phyloP scores from a whole-genome alignment of 2,329 filamentous ascomycete genomes.

The Boeremia lycopersici region DNA sequence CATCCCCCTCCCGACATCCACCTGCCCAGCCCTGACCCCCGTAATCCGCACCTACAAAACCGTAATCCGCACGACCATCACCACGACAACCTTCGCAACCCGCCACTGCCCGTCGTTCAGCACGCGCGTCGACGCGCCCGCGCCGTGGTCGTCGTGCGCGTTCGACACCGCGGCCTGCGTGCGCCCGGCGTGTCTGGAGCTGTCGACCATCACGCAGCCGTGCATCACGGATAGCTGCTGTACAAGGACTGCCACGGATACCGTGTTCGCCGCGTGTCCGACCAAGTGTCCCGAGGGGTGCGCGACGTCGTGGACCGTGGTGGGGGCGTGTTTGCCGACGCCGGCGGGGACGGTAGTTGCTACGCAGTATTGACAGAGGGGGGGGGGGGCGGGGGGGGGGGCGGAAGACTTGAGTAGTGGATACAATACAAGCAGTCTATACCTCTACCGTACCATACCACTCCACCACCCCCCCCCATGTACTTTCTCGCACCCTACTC shows the following conservation, averaged over 20 bases:
- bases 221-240: constrained; percentile 24
- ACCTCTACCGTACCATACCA: neutral
- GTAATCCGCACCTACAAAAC: constrained; percentile 14
- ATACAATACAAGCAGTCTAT: neutral
- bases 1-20: constrained; percentile 1
- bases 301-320: constrained; percentile 22
- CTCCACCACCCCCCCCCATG: neutral
- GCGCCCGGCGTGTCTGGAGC: constrained; percentile 10
- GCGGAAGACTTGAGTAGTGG: too few relatives aligned
- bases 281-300: constrained; percentile 22
- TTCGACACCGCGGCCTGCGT: constrained; percentile 21
- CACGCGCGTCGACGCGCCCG: constrained; percentile 21
- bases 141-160: constrained; percentile 21
- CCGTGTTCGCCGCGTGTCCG: constrained; percentile 20
- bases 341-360: neutral
- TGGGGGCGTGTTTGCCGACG: neutral
- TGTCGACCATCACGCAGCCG: constrained; percentile 23
- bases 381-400: neutral
- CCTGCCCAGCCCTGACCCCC: constrained; percentile 21
- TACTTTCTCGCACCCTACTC: constrained; percentile 29
- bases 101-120: constrained; percentile 23
- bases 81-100: constrained; percentile 7
- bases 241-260: constrained; percentile 22
- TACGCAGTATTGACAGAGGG: neutral
- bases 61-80: constrained; percentile 7